Evolutionary conservation across 495 filamentous ascomycete species (phyloP).

Genomic region (Lophiostoma macrostomum): DNA sequence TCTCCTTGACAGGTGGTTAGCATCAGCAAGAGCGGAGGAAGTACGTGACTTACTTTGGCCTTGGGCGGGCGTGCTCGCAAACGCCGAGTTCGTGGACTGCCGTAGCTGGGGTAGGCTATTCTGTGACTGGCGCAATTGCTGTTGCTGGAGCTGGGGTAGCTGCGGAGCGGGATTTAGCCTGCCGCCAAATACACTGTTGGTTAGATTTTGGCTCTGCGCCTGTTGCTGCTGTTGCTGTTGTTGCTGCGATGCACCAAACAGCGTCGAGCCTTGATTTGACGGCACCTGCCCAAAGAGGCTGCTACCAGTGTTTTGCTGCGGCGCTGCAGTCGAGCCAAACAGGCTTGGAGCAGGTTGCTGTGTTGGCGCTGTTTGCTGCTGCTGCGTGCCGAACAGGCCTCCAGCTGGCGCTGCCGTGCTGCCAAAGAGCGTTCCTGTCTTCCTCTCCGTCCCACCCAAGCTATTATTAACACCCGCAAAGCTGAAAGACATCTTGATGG

Average conservation of each 20-base stretch:
- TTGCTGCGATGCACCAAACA: conserved; percentile 46
- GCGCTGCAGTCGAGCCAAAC: conserved; percentile 14
- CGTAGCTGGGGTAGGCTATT: conserved; percentile 45
- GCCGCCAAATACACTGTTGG: conserved; percentile 30
- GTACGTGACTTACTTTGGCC: conserved; percentile 18
- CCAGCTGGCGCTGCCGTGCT: conserved; percentile 29
- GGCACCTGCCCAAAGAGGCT: not conserved
- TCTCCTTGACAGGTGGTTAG: conserved; percentile 50
- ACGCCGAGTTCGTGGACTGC: conserved; percentile 30
- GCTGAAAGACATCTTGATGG: conserved; percentile 2
- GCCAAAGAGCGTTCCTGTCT: conserved; percentile 48
- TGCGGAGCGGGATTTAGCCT: conserved; percentile 23
- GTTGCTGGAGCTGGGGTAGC: conserved; percentile 17
- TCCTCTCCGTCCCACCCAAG: conserved; percentile 6
- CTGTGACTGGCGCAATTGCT: conserved; percentile 40
- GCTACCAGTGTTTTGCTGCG: conserved; percentile 27
- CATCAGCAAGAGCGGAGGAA: not conserved
- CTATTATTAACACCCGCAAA: conserved; percentile 1
- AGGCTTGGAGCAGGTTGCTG: conserved; percentile 7
- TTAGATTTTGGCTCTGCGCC: conserved; percentile 18
- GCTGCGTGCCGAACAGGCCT: conserved; percentile 38
- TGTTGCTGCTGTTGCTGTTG: conserved; percentile 49
- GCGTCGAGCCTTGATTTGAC: conserved; percentile 13
- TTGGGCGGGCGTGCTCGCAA: conserved; percentile 3
- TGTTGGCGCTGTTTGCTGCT: conserved; percentile 4